phyloP scores from a whole-genome alignment of 2,329 filamentous ascomycete species.

The Colletotrichum truncatum region DNA sequence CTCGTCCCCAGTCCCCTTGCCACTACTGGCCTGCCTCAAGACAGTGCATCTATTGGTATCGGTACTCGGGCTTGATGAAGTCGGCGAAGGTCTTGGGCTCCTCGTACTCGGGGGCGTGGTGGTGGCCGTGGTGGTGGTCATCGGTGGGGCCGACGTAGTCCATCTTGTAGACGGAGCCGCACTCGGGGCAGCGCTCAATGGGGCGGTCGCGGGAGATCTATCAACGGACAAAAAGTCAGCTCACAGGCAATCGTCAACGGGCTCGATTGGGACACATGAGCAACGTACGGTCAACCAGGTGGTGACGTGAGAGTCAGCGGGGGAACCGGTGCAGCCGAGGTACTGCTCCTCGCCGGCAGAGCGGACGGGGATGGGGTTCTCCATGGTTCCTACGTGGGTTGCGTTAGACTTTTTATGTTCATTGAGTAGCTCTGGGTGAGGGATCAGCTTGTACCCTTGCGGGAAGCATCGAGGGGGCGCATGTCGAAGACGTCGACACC shows the following conservation, averaged over 20 bases:
- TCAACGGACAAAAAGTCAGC: not conserved
- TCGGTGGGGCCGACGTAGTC: conserved; percentile 90
- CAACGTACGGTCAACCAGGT: conserved; percentile 86
- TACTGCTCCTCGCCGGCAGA: conserved; percentile 97
- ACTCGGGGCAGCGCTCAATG: conserved; percentile 94
- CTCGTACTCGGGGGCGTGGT: conserved; percentile 70
- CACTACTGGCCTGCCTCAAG: conserved; percentile 17
- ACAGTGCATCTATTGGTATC: conserved; percentile 64
- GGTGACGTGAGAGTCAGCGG: conserved; percentile 90
- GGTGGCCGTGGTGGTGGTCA: conserved; percentile 65
- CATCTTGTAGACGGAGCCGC: conserved; percentile 97
- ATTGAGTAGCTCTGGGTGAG: not conserved
- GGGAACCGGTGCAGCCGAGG: conserved; percentile 92
- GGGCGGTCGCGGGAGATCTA: conserved; percentile 90
- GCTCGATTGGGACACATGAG: conserved; percentile 21
- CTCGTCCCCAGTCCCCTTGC: conserved; percentile 18
- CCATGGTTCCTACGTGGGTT: conserved; percentile 76
- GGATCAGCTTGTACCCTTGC: conserved; percentile 69
- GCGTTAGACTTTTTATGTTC: conserved; percentile 34
- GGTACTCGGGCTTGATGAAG: conserved; percentile 94
- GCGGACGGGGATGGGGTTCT: conserved; percentile 90
- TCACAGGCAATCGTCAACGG: not conserved
- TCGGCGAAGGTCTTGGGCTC: conserved; percentile 98
- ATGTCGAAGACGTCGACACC: conserved; percentile 98
- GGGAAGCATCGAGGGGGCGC: conserved; percentile 91